phyloP scores from a whole-genome alignment of 345 rosid species.

The Arabidopsis arenosa region DNA sequence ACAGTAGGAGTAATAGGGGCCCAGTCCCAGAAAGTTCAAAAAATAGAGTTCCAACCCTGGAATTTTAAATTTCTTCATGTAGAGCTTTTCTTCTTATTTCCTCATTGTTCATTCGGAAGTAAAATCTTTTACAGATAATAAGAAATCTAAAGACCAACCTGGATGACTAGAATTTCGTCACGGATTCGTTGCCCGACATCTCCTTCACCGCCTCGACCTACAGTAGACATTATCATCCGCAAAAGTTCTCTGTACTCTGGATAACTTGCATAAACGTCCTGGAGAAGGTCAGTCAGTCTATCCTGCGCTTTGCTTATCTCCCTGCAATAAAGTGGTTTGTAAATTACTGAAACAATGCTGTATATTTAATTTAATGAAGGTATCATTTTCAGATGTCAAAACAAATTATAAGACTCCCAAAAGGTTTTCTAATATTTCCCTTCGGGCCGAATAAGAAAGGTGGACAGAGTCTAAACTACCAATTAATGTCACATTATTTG shows the following conservation, averaged over 20 bases:
- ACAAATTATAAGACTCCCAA: slow-evolving; percentile 10
- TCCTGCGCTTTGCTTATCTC: slow-evolving; percentile 98
- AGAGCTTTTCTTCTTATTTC: background rate
- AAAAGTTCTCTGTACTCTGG: slow-evolving; percentile 77
- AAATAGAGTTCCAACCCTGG: slow-evolving; percentile 3
- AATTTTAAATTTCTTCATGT: slow-evolving; percentile 20
- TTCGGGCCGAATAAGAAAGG: slow-evolving; percentile 10
- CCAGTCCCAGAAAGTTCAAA: slow-evolving; percentile 14
- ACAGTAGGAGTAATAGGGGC: slow-evolving; percentile 6
- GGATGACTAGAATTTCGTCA: slow-evolving; percentile 95
- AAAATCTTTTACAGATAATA: slow-evolving; percentile 7
- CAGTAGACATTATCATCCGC: slow-evolving; percentile 90
- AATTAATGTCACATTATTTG: slow-evolving; percentile 29
- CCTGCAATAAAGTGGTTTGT: slow-evolving; percentile 54
- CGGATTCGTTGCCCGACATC: slow-evolving; percentile 99
- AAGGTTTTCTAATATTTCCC: slow-evolving; percentile 11
- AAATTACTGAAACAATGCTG: slow-evolving; percentile 9
- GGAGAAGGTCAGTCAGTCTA: slow-evolving; percentile 85
- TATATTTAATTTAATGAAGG: slow-evolving; percentile 11
- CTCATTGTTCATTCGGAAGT: slow-evolving; percentile 19
- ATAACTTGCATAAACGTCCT: slow-evolving; percentile 58
- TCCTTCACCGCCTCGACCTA: slow-evolving; percentile 99
- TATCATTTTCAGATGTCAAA: slow-evolving; percentile 18
- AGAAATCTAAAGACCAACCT: slow-evolving; percentile 57
- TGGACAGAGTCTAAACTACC: slow-evolving; percentile 16